These are phyloP conservation scores for Acacia concinna DNA, from an alignment of 331 rosid species.

Conservation along the genomic window DNA sequence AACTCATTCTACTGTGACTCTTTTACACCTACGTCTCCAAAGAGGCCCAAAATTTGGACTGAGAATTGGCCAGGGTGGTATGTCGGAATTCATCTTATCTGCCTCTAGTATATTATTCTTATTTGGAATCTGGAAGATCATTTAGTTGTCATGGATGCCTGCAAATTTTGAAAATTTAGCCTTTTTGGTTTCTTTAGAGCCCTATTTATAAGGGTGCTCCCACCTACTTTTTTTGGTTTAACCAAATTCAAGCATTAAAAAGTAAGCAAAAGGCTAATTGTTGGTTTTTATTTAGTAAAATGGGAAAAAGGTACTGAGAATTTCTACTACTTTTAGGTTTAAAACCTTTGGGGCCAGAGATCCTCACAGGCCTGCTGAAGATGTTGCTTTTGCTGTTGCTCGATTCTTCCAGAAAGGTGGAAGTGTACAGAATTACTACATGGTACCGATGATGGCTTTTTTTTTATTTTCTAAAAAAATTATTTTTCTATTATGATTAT, in stretches of 20 bases:
- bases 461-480: neutral
- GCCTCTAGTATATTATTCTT: conserved; percentile 21
- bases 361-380: conserved; percentile 95
- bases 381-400: conserved; percentile 87
- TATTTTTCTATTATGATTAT: neutral
- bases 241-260: conserved; percentile 12
- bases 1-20: conserved; percentile 90
- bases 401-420: conserved; percentile 98
- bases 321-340: conserved; percentile 59
- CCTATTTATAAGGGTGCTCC: neutral
- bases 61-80: conserved; percentile 99
- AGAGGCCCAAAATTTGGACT: conserved; percentile 92
- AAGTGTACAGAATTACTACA: conserved; percentile 87
- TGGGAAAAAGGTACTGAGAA: conserved; percentile 16
- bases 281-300: conserved; percentile 20
- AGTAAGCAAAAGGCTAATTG: neutral
- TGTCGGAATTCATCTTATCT: conserved; percentile 31
- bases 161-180: conserved; percentile 11
- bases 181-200: conserved; percentile 10
- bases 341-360: conserved; percentile 90
- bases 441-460: conserved; percentile 51
- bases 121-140: neutral
- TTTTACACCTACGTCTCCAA: conserved; percentile 77
- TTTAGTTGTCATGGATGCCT: conserved; percentile 10
- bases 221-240: conserved; percentile 1